Conservation (phyloP, 2,329 filamentous ascomycete genomes). For the Trichophyton benhamiae region DNA sequence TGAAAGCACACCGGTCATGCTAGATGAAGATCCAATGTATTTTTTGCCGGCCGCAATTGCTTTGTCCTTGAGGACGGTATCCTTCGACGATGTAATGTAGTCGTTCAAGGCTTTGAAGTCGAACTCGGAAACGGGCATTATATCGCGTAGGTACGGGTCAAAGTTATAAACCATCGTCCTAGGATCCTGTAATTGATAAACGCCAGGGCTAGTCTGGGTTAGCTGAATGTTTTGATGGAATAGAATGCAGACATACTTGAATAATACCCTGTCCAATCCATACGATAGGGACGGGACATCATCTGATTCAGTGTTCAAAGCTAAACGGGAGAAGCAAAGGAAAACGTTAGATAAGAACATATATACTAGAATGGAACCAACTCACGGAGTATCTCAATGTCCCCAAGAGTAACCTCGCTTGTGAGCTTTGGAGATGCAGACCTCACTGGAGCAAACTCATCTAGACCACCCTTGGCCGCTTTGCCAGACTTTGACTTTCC, state of each 20-base stretch:
- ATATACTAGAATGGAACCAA: background rate
- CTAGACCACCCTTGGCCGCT: background rate
- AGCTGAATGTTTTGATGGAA: background rate
- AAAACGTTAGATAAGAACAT: background rate
- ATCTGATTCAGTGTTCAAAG: conserved; percentile 34
- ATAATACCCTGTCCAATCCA: conserved; percentile 77
- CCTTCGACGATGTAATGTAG: conserved; percentile 86
- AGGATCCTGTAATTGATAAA: conserved; percentile 82
- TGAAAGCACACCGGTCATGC: conserved; percentile 75
- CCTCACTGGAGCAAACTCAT: background rate
- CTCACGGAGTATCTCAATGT: background rate
- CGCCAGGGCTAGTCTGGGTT: conserved; percentile 47
- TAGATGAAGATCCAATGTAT: conserved; percentile 91
- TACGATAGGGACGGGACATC: conserved; percentile 55
- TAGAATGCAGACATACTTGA: conserved; percentile 49
- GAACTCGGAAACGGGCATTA: conserved; percentile 89
- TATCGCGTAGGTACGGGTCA: conserved; percentile 80
- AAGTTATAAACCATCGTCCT: conserved; percentile 89
- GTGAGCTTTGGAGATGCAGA: background rate
- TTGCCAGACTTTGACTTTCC: background rate
- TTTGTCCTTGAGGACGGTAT: conserved; percentile 56
- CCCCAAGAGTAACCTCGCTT: background rate
- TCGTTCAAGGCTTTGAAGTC: conserved; percentile 75
- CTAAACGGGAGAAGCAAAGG: conserved; percentile 12
- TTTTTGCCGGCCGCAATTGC: conserved; percentile 57